These are phyloP conservation scores for Lanmaoa pseudosensibilis DNA, from an alignment of 768 basidiomycete genomes.

Conservation along the genomic window DNA sequence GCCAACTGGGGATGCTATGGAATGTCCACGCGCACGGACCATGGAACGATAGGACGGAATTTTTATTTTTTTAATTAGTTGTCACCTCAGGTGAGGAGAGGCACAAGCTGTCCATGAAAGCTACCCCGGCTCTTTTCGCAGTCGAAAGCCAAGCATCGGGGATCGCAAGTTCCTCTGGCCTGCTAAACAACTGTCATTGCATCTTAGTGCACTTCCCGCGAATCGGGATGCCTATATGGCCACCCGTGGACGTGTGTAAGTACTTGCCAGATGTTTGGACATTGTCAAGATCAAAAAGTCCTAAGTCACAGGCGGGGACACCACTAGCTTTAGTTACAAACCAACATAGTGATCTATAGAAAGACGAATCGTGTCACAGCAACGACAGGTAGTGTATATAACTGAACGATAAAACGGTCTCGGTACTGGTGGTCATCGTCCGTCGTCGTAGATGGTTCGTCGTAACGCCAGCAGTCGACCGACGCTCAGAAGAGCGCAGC, in stretches of 20 bases:
- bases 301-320: conserved; percentile 11
- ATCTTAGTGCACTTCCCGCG: too few species aligned
- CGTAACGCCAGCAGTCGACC: neutral
- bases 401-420: conserved; percentile 15
- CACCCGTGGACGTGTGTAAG: too few species aligned
- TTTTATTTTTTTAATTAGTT: too few species aligned
- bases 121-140: too few species aligned
- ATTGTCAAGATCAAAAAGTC: neutral
- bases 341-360: conserved; percentile 11
- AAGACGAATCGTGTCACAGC: conserved; percentile 11
- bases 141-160: too few species aligned
- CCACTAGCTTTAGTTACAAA: conserved; percentile 18
- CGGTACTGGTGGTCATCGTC: conserved; percentile 15
- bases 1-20: too few species aligned
- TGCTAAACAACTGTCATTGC: too few species aligned
- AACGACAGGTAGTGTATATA: conserved; percentile 20
- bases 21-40: neutral
- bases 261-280: neutral
- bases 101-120: too few species aligned
- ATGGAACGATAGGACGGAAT: neutral
- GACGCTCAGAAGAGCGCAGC: conserved; percentile 44
- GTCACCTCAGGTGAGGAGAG: too few species aligned
- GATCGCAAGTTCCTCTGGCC: too few species aligned
- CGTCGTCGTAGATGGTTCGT: conserved; percentile 12
- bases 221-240: too few species aligned